Evolutionary conservation across 352 stramenopile species (phyloP), one percentile per base, ranked within the genome.

Genomic region (Globisporangium abappressorium): DNA sequence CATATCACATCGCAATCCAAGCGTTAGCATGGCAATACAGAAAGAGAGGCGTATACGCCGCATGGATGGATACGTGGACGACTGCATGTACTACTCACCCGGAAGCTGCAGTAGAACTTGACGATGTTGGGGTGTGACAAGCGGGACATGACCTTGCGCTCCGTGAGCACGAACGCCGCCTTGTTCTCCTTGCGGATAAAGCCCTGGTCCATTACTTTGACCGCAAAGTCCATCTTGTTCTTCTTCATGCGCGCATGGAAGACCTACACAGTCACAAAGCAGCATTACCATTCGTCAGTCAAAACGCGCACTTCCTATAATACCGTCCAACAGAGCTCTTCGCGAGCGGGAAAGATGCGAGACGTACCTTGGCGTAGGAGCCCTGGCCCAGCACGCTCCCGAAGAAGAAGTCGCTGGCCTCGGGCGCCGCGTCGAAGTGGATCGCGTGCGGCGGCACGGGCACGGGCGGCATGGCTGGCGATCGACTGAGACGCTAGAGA

Each of bases 121-220:
- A 97, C 85, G 53, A 97, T 95, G 73, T 91, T 90, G 15, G 91
- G 87, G 67, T 97, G 88, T 56, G 76, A 74, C n/a, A 97, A 69
- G 24, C 86, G 88, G 62, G 89, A 95, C 77, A 97, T 90, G 68
- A 97, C 87, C 62, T 92, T 92, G 68, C 87, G 84, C 75, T 97
- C 91, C n/a, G 89, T 96, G 63, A 97, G 84, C 60, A 96, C 87
- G 65, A 95, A 94, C n/a, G 81, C 86, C 51, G 90, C 89, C 73
- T 97, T 97, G 72, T 97, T 96, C 72, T 97, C 91, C 72, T 93
- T 94, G 76, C 87, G 87, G 57, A 97, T 96, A 67, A 94, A 94
- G 64, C 72, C 76, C 74, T 97, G 90, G 68, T 97, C 90, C 90
- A 97, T 97, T 59, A 97, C 90, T 68, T 97, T 97, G 57, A 97